phyloP scores from a whole-genome alignment of 1,284 basidiomycete genomes.

The Austropuccinia psidii region DNA sequence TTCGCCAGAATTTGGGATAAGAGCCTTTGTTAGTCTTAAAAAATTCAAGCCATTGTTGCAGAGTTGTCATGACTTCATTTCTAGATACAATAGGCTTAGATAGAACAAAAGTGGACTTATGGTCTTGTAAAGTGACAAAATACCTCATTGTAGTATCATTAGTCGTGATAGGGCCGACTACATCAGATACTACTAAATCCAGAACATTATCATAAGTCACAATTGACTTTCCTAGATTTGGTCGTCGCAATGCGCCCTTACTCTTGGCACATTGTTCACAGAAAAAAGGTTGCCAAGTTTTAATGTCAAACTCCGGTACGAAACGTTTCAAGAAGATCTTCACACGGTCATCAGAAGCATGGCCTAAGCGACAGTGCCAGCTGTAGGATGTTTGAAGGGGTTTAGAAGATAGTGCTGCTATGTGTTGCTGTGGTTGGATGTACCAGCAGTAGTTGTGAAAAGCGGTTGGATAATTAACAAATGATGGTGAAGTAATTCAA shows the following conservation, averaged over 20 bases:
- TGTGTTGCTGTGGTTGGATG: no score
- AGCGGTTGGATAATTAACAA: no score
- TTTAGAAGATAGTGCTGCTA: no score
- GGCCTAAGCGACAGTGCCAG: background rate
- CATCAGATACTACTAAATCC: background rate
- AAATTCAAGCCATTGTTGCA: no score
- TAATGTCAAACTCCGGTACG: no score
- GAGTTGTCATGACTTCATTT: no score
- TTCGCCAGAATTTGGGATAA: no score
- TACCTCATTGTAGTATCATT: background rate
- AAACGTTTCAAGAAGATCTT: background rate
- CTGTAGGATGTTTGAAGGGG: no score
- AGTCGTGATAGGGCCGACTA: background rate
- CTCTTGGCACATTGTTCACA: background rate
- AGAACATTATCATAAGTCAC: background rate
- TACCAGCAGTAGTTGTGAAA: no score
- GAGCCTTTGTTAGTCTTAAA: no score
- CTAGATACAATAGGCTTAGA: no score
- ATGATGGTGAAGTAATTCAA: no score
- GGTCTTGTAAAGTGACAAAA: background rate
- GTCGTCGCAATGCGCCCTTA: background rate
- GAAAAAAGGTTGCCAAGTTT: background rate
- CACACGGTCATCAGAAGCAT: background rate
- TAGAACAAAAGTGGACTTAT: slow-evolving; percentile 6
- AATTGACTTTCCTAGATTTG: background rate